Percentiles rank a stretch among this genome's conserved stretches.
phyloP scores from a whole-genome alignment of 768 basidiomycete species.

The Asterophora lycoperdoides region DNA sequence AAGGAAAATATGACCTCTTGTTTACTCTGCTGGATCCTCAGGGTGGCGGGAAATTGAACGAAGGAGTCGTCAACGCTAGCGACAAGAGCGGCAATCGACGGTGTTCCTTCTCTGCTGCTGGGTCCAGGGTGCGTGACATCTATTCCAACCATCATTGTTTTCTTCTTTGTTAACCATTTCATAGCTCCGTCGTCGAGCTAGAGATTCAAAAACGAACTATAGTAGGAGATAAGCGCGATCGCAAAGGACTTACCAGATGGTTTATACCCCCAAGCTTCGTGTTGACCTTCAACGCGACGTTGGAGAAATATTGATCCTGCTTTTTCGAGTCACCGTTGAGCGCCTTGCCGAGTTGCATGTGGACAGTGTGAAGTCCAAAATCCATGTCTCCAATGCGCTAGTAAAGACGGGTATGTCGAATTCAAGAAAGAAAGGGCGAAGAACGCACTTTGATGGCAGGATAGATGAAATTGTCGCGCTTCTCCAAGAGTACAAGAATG shows the following conservation, averaged over 20 bases:
- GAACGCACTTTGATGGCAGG: constrained; percentile 63
- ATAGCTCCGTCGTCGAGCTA: constrained; percentile 53
- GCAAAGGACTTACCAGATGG: constrained; percentile 41
- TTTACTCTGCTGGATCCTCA: constrained; percentile 60
- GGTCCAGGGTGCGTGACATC: constrained; percentile 82
- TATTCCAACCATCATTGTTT: constrained; percentile 83
- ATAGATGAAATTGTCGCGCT: constrained; percentile 70
- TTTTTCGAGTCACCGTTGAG: constrained; percentile 41
- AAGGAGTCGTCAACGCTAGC: constrained; percentile 68
- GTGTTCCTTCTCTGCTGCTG: constrained; percentile 61
- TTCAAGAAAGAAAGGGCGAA: not conserved
- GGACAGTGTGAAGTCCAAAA: constrained; percentile 73
- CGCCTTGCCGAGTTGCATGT: constrained; percentile 64
- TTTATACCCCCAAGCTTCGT: constrained; percentile 81
- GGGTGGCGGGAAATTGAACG: constrained; percentile 73
- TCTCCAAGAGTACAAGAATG: constrained; percentile 66
- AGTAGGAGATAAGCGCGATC: constrained; percentile 1
- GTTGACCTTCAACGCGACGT: constrained; percentile 78
- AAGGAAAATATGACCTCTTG: constrained; percentile 32
- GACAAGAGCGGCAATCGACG: constrained; percentile 81
- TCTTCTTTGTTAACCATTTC: constrained; percentile 59
- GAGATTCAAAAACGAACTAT: not conserved
- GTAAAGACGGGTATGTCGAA: not conserved
- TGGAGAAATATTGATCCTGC: constrained; percentile 80
- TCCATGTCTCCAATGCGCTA: constrained; percentile 66